Conservation (phyloP, 768 basidiomycete species). For the Boletus vermiculosoides region DNA sequence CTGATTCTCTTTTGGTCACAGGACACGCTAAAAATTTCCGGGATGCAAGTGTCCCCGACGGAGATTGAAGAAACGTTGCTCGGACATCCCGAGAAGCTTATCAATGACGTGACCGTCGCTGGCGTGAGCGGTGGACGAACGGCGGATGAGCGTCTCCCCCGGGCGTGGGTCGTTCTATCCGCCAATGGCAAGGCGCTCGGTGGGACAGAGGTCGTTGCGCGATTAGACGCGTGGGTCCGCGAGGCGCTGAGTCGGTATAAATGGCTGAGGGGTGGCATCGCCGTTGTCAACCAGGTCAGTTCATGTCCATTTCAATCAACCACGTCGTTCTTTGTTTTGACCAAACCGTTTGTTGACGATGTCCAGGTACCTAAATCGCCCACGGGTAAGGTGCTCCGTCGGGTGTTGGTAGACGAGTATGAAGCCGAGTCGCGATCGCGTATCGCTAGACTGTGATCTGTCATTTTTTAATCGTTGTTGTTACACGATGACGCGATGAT, state of each 20-base stretch:
- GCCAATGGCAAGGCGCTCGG: slow-evolving; percentile 51
- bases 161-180: slow-evolving; percentile 77
- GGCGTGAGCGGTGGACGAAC: slow-evolving; percentile 73
- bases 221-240: slow-evolving; percentile 60
- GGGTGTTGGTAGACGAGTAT: slow-evolving; percentile 58
- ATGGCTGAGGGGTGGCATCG: slow-evolving; percentile 72
- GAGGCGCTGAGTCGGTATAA: slow-evolving; percentile 71
- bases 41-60: slow-evolving; percentile 74
- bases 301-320: neutral
- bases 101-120: slow-evolving; percentile 67
- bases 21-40: slow-evolving; percentile 81
- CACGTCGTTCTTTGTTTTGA: neutral
- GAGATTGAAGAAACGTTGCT: slow-evolving; percentile 72
- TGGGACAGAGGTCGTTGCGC: slow-evolving; percentile 37
- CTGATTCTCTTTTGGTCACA: slow-evolving; percentile 23
- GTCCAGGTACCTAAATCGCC: slow-evolving; percentile 65
- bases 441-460: slow-evolving; percentile 26
- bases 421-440: slow-evolving; percentile 34
- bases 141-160: slow-evolving; percentile 69
- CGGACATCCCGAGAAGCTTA: slow-evolving; percentile 57
- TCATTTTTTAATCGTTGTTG: neutral
- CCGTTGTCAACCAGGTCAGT: slow-evolving; percentile 60
- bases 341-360: neutral
- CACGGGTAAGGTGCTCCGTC: slow-evolving; percentile 68
- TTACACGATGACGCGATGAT: neutral